A percentile compares a stretch with the other conserved stretches of the same genome.
Evolutionary conservation across 129 eudicot genomes (phyloP).

Genomic region (Ambrosia artemisiifolia): DNA sequence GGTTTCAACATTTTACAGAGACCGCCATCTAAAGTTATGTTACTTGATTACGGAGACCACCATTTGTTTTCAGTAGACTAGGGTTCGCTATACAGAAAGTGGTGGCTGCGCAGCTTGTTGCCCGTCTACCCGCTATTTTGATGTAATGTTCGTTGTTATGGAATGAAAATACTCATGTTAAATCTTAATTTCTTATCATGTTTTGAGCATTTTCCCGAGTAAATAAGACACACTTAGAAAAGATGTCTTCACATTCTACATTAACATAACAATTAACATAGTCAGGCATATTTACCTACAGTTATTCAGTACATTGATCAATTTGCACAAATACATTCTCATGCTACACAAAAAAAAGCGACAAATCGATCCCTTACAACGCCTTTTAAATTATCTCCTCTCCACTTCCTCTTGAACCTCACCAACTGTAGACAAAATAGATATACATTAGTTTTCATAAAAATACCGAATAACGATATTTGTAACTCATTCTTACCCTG

Average conservation of each 20-base stretch:
- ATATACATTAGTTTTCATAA: background rate
- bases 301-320: background rate
- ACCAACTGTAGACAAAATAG: constrained; percentile 50
- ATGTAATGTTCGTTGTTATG: no score
- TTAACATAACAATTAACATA: background rate
- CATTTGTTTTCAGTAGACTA: no score
- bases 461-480: background rate
- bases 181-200: background rate
- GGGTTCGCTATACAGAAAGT: no score
- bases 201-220: background rate
- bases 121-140: no score
- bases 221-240: background rate
- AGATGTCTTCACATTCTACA: background rate
- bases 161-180: no score
- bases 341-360: background rate
- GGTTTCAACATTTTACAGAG: no score
- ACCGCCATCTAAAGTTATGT: background rate
- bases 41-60: no score
- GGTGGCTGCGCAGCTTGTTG: no score
- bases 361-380: background rate
- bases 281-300: constrained; percentile 1
- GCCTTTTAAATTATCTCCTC: constrained; percentile 25
- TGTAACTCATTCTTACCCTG: constrained; percentile 36
- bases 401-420: constrained; percentile 76
- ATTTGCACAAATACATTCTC: background rate